Evolutionary conservation across 768 basidiomycete species (phyloP), one percentile per base, ranked within the genome.

Genomic region (Leccinum uliginosum): DNA sequence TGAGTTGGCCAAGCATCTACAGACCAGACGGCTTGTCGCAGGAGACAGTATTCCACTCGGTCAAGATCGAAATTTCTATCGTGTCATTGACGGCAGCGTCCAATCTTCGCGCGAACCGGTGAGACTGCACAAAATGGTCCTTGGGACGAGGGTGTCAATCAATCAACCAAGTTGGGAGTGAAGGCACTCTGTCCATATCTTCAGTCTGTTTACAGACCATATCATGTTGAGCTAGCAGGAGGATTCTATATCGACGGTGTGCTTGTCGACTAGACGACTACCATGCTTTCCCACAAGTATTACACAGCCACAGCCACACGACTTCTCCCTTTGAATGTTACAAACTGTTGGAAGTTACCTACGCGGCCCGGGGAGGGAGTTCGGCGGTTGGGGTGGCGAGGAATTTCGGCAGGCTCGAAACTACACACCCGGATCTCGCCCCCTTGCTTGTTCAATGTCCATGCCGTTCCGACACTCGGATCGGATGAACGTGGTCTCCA

Each of bases 181-280:
- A 97, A 5, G 97, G 96, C n/a, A 99, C 94, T 0, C 77, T 98
- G 11, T 99, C 75, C 98, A 94, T 6, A 99, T 99, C 70, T 81
- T 99, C 49, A 89, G 89, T 60, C 82, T 99, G 48, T 98, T 99
- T 75, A 99, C 97, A 6, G 96, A 98, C 72, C 86, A 93, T 67
- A 85, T 93, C 59, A 87, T 88, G 70, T 84, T 93, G 70, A 89
- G 90, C 59, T 98, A 96, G 93, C 88, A 93, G 70, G 87, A 91
- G 59, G 82, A 83, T 30, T 50, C 44, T 9, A 29, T 46, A 17
- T 67, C 72, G 26, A 26, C 26, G 26, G 26, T 26, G 5, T 26
- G n/a, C n/a, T n/a, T n/a, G n/a, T n/a, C n/a, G n/a, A n/a, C n/a
- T n/a, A n/a, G n/a, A n/a, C n/a, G n/a, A n/a, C n/a, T n/a, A n/a